Evolutionary conservation across 2,329 filamentous ascomycete species (phyloP).

Genomic region (Tolypocladium ophioglossoides): DNA sequence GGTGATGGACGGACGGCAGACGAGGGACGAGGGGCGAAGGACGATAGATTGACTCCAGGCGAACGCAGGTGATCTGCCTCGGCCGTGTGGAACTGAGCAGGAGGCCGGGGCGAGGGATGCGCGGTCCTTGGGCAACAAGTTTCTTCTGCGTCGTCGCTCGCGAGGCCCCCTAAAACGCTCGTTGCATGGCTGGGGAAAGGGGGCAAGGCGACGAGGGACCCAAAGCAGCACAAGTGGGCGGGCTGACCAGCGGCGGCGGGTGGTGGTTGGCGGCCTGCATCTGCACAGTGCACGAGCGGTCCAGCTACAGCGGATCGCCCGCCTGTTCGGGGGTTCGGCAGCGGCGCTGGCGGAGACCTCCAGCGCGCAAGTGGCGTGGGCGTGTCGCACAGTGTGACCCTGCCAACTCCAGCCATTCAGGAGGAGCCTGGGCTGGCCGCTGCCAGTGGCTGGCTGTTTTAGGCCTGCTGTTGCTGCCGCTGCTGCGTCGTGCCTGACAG

Average conservation of each 20-base stretch:
- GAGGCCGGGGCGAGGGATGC: not conserved
- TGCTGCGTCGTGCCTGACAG: not conserved
- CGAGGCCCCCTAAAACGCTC: slow-evolving; percentile 2
- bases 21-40: not conserved
- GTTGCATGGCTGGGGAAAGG: not conserved
- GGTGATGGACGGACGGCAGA: not conserved
- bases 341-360: not conserved
- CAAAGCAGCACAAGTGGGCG: not conserved
- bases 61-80: not conserved
- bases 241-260: not conserved
- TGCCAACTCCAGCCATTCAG: not conserved
- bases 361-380: not conserved
- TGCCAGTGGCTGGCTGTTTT: too few relatives aligned
- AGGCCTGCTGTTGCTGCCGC: too few relatives aligned
- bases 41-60: not conserved
- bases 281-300: not conserved
- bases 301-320: not conserved
- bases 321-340: not conserved
- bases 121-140: not conserved
- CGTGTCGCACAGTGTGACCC: not conserved
- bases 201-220: not conserved
- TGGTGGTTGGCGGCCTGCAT: not conserved
- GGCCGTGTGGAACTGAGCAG: slow-evolving; percentile 1
- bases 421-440: too few relatives aligned
- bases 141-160: not conserved